These are phyloP conservation scores for Magnusiomyces suaveolens DNA, from an alignment of 1,139 yeast genomes.

Conservation along the genomic window DNA sequence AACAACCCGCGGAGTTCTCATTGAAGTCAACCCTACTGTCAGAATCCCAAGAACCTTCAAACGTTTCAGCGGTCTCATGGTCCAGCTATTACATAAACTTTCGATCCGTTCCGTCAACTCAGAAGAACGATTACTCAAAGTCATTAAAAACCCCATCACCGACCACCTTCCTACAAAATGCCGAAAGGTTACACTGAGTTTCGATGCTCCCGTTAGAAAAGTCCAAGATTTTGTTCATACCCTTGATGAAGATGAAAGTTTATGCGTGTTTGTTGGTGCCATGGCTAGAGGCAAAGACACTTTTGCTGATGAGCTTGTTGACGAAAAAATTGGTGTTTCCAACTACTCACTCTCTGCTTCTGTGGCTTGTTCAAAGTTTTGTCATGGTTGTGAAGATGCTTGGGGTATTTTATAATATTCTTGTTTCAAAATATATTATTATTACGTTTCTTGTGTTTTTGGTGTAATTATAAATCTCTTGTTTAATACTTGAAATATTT, in stretches of 20 bases:
- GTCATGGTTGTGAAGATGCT: slow-evolving; percentile 97
- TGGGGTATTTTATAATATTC: slow-evolving; percentile 76
- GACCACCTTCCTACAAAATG: slow-evolving; percentile 96
- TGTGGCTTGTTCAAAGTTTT: slow-evolving; percentile 94
- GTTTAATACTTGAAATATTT: too few species aligned
- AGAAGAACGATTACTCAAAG: slow-evolving; percentile 85
- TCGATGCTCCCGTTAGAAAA: slow-evolving; percentile 78
- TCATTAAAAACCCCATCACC: slow-evolving; percentile 91
- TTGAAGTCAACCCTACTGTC: slow-evolving; percentile 92
- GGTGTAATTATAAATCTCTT: too few species aligned
- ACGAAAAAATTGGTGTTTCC: slow-evolving; percentile 91
- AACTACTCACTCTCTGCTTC: slow-evolving; percentile 94
- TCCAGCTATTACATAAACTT: slow-evolving; percentile 81
- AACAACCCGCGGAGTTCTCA: slow-evolving; percentile 86
- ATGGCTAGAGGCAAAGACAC: slow-evolving; percentile 98
- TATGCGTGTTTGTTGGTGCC: slow-evolving; percentile 97
- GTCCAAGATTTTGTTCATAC: slow-evolving; percentile 82
- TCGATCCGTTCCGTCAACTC: slow-evolving; percentile 91
- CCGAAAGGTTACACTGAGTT: slow-evolving; percentile 85
- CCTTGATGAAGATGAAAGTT: slow-evolving; percentile 79
- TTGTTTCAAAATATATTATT: too few species aligned
- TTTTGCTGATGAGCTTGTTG: slow-evolving; percentile 94
- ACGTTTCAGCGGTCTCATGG: slow-evolving; percentile 96
- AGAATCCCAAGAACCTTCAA: slow-evolving; percentile 97
- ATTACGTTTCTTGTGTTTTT: too few species aligned